phyloP scores from a whole-genome alignment of 495 filamentous ascomycete genomes.

The Emericellopsis terricola region DNA sequence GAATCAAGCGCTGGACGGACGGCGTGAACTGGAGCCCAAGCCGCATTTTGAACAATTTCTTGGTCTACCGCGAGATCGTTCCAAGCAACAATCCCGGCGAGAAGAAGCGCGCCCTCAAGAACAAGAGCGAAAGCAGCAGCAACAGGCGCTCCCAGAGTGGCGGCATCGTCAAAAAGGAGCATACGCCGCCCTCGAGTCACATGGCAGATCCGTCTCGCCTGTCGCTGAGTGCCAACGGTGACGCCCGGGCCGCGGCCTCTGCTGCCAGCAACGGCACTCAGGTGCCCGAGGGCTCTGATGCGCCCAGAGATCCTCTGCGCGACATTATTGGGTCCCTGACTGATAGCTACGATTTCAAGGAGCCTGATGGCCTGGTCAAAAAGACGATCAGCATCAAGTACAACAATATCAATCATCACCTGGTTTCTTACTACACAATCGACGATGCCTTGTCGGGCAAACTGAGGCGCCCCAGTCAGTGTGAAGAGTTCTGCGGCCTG shows the following conservation, averaged over 20 bases:
- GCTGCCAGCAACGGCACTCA: slow-evolving; percentile 13
- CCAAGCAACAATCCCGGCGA: slow-evolving; percentile 71
- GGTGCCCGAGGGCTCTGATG: slow-evolving; percentile 12
- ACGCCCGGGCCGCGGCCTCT: slow-evolving; percentile 12
- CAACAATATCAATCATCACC: slow-evolving; percentile 50
- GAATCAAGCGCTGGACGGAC: slow-evolving; percentile 91
- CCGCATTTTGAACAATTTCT: slow-evolving; percentile 71
- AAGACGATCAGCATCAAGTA: slow-evolving; percentile 75
- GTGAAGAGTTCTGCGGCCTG: slow-evolving; percentile 10
- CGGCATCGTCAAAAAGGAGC: slow-evolving; percentile 6
- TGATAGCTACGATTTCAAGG: slow-evolving; percentile 78
- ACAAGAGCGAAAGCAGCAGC: slow-evolving; percentile 20
- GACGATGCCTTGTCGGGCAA: slow-evolving; percentile 47
- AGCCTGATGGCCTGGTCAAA: slow-evolving; percentile 68
- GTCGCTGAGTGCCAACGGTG: slow-evolving; percentile 10
- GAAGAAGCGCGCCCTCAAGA: slow-evolving; percentile 76
- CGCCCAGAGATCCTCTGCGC: slow-evolving; percentile 17
- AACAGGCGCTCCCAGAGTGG: slow-evolving; percentile 3
- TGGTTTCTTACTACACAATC: slow-evolving; percentile 78
- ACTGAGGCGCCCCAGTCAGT: slow-evolving; percentile 38
- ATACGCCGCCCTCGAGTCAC: slow-evolving; percentile 8
- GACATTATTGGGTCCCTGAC: slow-evolving; percentile 63
- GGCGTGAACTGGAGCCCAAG: slow-evolving; percentile 81
- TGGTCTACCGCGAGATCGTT: slow-evolving; percentile 77
- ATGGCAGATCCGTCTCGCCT: slow-evolving; percentile 25